A percentile compares a stretch with the other conserved stretches of the same genome.
phyloP scores from a whole-genome alignment of 2,329 filamentous ascomycete genomes.

The Xylariaceae sp. region DNA sequence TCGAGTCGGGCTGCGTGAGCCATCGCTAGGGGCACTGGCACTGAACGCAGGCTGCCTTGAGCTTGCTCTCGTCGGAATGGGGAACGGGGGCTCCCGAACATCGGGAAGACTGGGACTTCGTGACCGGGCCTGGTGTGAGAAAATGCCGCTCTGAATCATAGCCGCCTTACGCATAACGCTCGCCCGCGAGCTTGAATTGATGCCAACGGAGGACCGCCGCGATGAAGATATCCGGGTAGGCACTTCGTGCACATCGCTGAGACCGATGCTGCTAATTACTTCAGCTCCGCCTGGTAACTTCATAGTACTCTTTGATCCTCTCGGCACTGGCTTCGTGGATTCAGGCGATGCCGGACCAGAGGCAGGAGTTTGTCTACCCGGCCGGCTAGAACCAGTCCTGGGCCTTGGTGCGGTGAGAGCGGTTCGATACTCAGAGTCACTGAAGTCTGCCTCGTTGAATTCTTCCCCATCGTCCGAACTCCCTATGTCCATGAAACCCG shows the following conservation, averaged over 20 bases:
- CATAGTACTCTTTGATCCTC: conserved; percentile 28
- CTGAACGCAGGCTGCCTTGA: conserved; percentile 68
- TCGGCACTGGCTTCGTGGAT: conserved; percentile 20
- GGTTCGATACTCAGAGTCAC: conserved; percentile 63
- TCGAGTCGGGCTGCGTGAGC: conserved; percentile 69
- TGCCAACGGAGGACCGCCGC: conserved; percentile 28
- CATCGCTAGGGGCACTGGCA: conserved; percentile 63
- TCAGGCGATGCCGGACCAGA: conserved; percentile 41
- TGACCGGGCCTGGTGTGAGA: conserved; percentile 59
- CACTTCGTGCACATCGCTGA: conserved; percentile 29
- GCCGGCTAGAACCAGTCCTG: conserved; percentile 33
- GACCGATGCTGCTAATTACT: conserved; percentile 40
- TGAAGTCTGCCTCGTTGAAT: conserved; percentile 55
- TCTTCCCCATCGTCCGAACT: conserved; percentile 64
- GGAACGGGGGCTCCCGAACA: conserved; percentile 69
- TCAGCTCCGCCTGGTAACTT: conserved; percentile 37
- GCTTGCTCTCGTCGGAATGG: conserved; percentile 83
- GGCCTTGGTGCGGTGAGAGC: conserved; percentile 59
- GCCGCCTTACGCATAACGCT: conserved; percentile 70
- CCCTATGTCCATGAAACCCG: conserved; percentile 65
- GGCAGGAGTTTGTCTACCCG: conserved; percentile 39
- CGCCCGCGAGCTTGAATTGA: conserved; percentile 41
- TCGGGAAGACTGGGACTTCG: conserved; percentile 62
- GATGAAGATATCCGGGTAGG: conserved; percentile 30
- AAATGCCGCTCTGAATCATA: conserved; percentile 74